Conservation (phyloP, 768 basidiomycete genomes). For the Pulveroboletus sp. region DNA sequence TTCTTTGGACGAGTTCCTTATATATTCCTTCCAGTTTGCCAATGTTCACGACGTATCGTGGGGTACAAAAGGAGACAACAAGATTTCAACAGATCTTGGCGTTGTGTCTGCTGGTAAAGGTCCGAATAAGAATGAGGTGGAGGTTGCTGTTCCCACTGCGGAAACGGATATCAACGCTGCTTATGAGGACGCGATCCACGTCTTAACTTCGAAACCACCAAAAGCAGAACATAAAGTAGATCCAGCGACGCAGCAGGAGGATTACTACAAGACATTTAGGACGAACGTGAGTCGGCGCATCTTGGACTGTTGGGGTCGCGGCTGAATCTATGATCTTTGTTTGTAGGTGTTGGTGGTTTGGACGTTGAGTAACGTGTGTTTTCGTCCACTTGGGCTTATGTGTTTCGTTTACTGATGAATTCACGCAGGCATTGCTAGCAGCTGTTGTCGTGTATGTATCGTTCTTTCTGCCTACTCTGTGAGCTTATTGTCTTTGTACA, state of each 20-base stretch:
- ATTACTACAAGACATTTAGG: conserved; percentile 86
- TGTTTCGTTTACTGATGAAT: conserved; percentile 10
- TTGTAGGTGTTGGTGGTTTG: conserved; percentile 75
- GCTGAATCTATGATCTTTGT: conserved; percentile 9
- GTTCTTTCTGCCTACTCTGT: not conserved
- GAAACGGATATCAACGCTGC: conserved; percentile 87
- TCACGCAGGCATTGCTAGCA: conserved; percentile 58
- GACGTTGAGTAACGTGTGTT: conserved; percentile 77
- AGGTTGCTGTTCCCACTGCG: conserved; percentile 80
- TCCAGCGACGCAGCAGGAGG: conserved; percentile 64
- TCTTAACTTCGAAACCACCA: conserved; percentile 74
- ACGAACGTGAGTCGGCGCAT: conserved; percentile 60
- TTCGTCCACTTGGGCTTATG: conserved; percentile 21
- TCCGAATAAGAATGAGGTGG: conserved; percentile 74
- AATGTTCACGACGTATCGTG: conserved; percentile 92
- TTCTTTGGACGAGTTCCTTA: not conserved
- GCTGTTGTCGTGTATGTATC: conserved; percentile 70
- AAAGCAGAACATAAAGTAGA: conserved; percentile 67
- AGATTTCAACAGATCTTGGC: conserved; percentile 80
- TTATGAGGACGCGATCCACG: conserved; percentile 89
- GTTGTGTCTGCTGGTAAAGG: conserved; percentile 61
- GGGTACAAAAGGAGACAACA: conserved; percentile 97
- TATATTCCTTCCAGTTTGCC: conserved; percentile 51
- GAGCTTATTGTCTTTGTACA: conserved; percentile 1
- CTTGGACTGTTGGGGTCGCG: not conserved